These are phyloP conservation scores for Hypoxylon crocopeplum DNA, from an alignment of 495 filamentous ascomycete genomes.

Conservation along the genomic window DNA sequence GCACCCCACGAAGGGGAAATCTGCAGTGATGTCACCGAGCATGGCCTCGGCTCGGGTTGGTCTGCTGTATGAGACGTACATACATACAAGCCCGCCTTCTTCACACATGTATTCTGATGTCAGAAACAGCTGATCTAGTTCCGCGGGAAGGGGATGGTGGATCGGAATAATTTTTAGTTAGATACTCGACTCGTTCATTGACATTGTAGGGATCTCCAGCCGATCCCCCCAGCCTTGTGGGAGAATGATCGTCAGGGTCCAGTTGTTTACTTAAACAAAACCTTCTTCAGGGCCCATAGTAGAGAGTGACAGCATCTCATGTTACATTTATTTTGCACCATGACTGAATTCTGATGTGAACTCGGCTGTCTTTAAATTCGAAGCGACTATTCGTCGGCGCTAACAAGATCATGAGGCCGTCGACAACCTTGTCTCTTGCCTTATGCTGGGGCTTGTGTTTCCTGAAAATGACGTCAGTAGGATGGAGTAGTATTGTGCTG, in stretches of 20 bases:
- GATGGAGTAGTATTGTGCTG: not conserved
- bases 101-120: not conserved
- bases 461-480: conserved; percentile 21
- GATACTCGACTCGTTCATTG: not conserved
- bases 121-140: not conserved
- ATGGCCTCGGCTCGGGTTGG: conserved; percentile 5
- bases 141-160: not conserved
- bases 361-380: too few relatives aligned
- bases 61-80: not conserved
- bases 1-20: conserved; percentile 14
- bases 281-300: conserved; percentile 1
- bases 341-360: not conserved
- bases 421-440: too few relatives aligned
- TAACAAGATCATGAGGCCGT: too few relatives aligned
- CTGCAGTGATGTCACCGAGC: conserved; percentile 27
- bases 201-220: conserved; percentile 4
- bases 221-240: conserved; percentile 17
- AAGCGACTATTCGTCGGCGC: too few relatives aligned
- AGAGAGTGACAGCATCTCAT: not conserved
- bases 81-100: not conserved
- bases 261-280: conserved; percentile 8
- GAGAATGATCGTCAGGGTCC: conserved; percentile 35
- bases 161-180: not conserved
- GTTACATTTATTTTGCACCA: not conserved
- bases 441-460: not conserved